Conservation (phyloP, 2,329 filamentous ascomycete species). For the Colletotrichum gloeosporioides region DNA sequence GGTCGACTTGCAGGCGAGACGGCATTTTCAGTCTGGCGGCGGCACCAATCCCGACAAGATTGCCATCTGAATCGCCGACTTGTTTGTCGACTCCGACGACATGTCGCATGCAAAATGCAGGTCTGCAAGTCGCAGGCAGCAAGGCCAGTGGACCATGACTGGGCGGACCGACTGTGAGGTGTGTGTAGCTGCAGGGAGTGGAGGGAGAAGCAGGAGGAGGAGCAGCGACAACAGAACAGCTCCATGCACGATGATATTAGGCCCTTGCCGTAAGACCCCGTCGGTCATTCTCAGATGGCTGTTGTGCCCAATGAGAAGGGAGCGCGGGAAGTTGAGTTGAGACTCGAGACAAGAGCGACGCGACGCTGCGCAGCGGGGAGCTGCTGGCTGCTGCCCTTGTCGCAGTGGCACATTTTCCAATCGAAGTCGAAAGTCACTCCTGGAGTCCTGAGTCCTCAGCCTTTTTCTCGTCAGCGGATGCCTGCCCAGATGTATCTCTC, state of each 20-base stretch:
- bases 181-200: background rate
- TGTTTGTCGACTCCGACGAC: background rate
- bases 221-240: background rate
- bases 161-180: background rate
- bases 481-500: background rate
- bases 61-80: background rate
- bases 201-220: background rate
- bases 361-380: background rate
- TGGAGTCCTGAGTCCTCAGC: background rate
- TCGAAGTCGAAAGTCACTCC: background rate
- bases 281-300: background rate
- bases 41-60: background rate
- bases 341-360: conserved; percentile 4
- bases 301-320: background rate
- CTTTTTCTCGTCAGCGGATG: background rate
- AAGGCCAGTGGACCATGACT: background rate
- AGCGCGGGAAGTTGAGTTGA: background rate
- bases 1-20: background rate
- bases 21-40: background rate
- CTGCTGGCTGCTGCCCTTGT: background rate
- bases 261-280: background rate
- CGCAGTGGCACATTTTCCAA: background rate
- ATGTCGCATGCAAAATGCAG: conserved; percentile 2
- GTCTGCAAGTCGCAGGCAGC: background rate
- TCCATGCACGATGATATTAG: conserved; percentile 7